These are phyloP conservation scores for Canavalia gladiata DNA, from an alignment of 306 rosid species.

Conservation along the genomic window DNA sequence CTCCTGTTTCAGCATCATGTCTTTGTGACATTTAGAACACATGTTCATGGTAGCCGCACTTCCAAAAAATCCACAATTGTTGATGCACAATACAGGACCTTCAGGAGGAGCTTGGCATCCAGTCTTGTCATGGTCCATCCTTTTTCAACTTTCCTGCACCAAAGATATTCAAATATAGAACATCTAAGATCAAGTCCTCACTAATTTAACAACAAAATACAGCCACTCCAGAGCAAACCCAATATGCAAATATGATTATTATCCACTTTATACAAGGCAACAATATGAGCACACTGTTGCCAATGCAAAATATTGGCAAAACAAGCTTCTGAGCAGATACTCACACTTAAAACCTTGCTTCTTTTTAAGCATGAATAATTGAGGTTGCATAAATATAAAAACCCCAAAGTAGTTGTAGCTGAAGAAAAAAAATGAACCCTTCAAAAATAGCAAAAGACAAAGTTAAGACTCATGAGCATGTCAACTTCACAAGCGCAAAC, in stretches of 20 bases:
- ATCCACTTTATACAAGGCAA: not conserved
- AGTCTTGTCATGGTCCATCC: constrained; percentile 90
- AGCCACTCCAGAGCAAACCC: not conserved
- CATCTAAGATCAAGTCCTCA: not conserved
- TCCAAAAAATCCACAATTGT: constrained; percentile 94
- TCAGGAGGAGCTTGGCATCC: constrained; percentile 97
- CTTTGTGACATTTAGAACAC: constrained; percentile 98
- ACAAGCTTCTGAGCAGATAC: not conserved
- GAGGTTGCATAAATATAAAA: not conserved
- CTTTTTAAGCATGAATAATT: constrained; percentile 23
- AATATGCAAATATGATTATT: not conserved
- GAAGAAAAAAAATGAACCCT: not conserved
- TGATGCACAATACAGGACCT: constrained; percentile 85
- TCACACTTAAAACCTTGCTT: constrained; percentile 11
- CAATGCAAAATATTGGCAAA: not conserved
- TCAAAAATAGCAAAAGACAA: not conserved
- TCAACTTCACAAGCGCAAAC: not conserved
- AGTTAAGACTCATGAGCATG: not conserved
- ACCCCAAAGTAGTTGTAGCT: not conserved
- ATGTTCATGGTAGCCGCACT: constrained; percentile 92
- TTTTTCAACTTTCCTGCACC: constrained; percentile 65
- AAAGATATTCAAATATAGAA: constrained; percentile 25
- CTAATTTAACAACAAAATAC: constrained; percentile 24
- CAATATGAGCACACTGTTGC: constrained; percentile 6
- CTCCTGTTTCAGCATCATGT: constrained; percentile 81